Conservation (phyloP, 106 monocot species). For the Dioscorea zingiberensis region DNA sequence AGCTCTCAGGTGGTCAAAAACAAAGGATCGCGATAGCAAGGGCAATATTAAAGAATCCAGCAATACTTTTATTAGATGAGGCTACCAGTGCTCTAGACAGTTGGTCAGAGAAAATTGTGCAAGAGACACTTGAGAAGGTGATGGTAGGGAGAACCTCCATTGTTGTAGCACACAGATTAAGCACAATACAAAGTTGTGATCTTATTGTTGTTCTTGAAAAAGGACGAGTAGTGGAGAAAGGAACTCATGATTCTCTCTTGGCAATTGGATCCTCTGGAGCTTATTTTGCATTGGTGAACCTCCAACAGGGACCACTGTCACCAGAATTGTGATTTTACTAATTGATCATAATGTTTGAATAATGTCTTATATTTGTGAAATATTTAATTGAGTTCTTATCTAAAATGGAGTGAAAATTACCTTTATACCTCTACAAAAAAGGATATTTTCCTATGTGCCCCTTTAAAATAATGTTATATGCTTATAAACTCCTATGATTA, state of each 20-base stretch:
- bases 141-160: slow-evolving; percentile 1
- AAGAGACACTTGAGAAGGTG: slow-evolving; percentile 6
- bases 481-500: no score
- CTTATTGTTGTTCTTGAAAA: slow-evolving; percentile 5
- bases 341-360: no score
- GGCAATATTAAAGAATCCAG: slow-evolving; percentile 7
- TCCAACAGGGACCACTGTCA: background rate
- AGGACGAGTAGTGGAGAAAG: background rate
- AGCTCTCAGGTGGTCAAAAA: slow-evolving; percentile 8
- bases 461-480: no score
- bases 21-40: slow-evolving; percentile 9
- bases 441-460: no score
- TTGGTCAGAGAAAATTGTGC: slow-evolving; percentile 2
- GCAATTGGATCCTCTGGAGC: background rate
- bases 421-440: no score
- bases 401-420: no score
- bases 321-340: no score
- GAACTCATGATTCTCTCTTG: background rate
- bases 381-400: no score
- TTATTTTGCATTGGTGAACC: background rate
- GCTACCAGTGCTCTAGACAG: slow-evolving; percentile 5
- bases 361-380: no score
- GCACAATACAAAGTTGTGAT: background rate
- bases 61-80: slow-evolving; percentile 7
- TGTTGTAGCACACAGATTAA: background rate